Percentiles rank a stretch among this genome's conserved stretches.
Evolutionary conservation across 1,284 basidiomycete genomes (phyloP).

Genomic region (Ustilago nuda): DNA sequence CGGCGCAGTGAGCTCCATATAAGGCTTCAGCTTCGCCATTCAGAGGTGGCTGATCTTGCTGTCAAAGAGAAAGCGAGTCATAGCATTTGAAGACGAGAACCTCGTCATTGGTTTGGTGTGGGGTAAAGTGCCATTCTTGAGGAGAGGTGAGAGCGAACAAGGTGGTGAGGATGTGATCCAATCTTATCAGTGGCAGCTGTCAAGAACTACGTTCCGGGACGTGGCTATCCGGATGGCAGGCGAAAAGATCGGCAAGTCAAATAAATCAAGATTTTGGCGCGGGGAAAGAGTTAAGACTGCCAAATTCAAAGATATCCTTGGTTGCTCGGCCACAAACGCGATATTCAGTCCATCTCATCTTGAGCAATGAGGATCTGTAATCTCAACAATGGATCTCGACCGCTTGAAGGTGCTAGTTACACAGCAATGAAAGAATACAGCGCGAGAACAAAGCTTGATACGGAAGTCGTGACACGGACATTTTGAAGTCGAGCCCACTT

Average conservation of each 20-base stretch:
- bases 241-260: not conserved
- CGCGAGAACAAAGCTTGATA: slow-evolving; percentile 24
- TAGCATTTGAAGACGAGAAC: slow-evolving; percentile 39
- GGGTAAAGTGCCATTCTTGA: slow-evolving; percentile 33
- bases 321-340: too few species aligned
- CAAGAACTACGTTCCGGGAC: not conserved
- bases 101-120: slow-evolving; percentile 38
- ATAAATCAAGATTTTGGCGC: not conserved
- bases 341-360: too few species aligned
- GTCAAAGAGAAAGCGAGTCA: slow-evolving; percentile 31
- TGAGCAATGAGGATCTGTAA: too few species aligned
- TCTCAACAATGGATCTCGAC: too few species aligned
- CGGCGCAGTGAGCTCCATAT: slow-evolving; percentile 42
- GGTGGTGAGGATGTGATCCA: not conserved
- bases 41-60: slow-evolving; percentile 7
- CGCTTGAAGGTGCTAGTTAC: not conserved
- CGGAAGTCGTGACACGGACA: slow-evolving; percentile 27
- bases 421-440: slow-evolving; percentile 30
- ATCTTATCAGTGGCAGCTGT: slow-evolving; percentile 11
- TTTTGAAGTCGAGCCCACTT: slow-evolving; percentile 43
- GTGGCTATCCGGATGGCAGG: slow-evolving; percentile 15
- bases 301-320: not conserved
- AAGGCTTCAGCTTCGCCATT: slow-evolving; percentile 15
- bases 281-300: not conserved
- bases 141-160: not conserved